These are phyloP conservation scores for Phytophthora citrophthora DNA, from an alignment of 352 stramenopile species.

Conservation along the genomic window DNA sequence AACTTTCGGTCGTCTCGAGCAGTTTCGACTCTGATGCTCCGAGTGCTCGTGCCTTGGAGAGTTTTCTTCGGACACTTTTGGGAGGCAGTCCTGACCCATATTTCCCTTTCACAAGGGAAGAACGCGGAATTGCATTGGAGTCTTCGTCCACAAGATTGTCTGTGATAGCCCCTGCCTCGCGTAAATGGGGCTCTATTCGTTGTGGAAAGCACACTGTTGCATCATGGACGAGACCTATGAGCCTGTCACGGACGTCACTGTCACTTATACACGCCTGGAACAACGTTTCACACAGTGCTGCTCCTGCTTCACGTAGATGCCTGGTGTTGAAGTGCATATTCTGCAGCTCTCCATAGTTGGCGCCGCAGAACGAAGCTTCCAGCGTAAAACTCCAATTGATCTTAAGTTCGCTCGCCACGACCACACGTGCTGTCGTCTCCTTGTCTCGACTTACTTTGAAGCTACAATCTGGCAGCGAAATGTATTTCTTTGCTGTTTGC, in stretches of 20 bases:
- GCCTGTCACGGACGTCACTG: conserved; percentile 31
- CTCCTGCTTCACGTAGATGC: conserved; percentile 58
- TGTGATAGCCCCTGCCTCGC: conserved; percentile 33
- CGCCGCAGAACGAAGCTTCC: conserved; percentile 88
- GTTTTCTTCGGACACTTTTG: conserved; percentile 27
- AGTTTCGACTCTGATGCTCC: conserved; percentile 22
- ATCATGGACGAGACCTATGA: conserved; percentile 45
- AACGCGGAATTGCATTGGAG: conserved; percentile 10
- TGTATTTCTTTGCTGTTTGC: conserved; percentile 65
- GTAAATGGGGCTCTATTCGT: conserved; percentile 46
- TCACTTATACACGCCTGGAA: conserved; percentile 52
- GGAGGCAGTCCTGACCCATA: conserved; percentile 7
- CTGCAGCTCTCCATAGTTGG: conserved; percentile 67
- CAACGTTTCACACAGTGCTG: conserved; percentile 56
- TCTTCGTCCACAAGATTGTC: conserved; percentile 21
- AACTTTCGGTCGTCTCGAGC: conserved; percentile 18
- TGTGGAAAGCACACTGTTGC: conserved; percentile 37
- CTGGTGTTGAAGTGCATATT: conserved; percentile 74
- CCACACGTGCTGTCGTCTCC: conserved; percentile 82
- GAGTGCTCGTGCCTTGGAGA: conserved; percentile 19
- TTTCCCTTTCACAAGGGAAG: conserved; percentile 28
- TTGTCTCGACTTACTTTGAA: conserved; percentile 87
- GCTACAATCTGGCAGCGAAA: conserved; percentile 75
- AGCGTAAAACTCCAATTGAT: conserved; percentile 86
- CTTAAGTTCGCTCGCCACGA: conserved; percentile 80